Conservation (phyloP, 768 basidiomycete genomes). For the Floccularia luteovirens region DNA sequence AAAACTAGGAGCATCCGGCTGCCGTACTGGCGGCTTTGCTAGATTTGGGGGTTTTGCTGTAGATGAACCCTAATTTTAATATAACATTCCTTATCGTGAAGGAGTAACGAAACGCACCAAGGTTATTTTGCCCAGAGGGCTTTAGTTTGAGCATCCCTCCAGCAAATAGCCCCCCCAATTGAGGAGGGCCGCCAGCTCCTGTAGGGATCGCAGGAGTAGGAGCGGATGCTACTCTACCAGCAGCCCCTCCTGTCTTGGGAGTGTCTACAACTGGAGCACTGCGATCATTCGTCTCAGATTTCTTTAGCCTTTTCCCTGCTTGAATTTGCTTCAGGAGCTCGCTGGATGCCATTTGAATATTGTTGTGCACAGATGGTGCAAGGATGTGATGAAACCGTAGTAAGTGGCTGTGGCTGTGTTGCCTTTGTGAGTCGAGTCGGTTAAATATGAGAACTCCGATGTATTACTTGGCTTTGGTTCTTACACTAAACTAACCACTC, state of each 20-base stretch:
- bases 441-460: too few relatives aligned
- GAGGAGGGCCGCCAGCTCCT: conserved; percentile 49
- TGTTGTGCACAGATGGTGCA: conserved; percentile 6
- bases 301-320: conserved; percentile 75
- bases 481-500: too few relatives aligned
- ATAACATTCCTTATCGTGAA: conserved; percentile 7
- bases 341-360: conserved; percentile 76
- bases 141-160: conserved; percentile 90
- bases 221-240: conserved; percentile 8
- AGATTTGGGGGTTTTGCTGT: conserved; percentile 55
- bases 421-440: not conserved
- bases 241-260: conserved; percentile 29
- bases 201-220: conserved; percentile 8
- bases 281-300: conserved; percentile 75
- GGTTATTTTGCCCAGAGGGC: conserved; percentile 57
- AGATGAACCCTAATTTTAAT: too few relatives aligned
- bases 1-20: conserved; percentile 24
- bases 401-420: not conserved
- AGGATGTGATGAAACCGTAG: conserved; percentile 1
- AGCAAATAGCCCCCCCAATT: conserved; percentile 80
- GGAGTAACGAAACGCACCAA: conserved; percentile 31
- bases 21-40: conserved; percentile 66
- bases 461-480: too few relatives aligned
- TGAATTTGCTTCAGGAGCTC: conserved; percentile 80
- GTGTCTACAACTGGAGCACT: conserved; percentile 59